Evolutionary conservation across 768 basidiomycete species (phyloP).

Genomic region (Collybia sordida): DNA sequence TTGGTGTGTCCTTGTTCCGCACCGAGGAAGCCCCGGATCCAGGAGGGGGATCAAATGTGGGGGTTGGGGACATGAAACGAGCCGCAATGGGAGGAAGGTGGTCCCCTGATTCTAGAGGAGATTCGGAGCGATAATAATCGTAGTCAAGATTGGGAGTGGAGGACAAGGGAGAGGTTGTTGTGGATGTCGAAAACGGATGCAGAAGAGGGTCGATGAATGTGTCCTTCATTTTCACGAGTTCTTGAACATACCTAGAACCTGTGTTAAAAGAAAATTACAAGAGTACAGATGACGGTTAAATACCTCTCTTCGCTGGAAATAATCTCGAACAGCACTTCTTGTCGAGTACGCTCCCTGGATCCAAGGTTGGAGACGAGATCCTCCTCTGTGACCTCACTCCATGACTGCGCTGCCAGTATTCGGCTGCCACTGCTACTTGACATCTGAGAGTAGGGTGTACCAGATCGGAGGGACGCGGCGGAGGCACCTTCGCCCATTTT

Average conservation of each 20-base stretch:
- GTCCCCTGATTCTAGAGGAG: conserved; percentile 71
- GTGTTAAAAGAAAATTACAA: conserved; percentile 8
- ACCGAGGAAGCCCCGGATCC: conserved; percentile 28
- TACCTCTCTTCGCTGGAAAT: conserved; percentile 95
- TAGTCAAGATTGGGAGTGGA: conserved; percentile 63
- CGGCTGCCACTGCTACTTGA: conserved; percentile 65
- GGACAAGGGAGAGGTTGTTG: conserved; percentile 46
- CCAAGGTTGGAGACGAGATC: conserved; percentile 92
- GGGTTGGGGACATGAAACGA: conserved; percentile 83
- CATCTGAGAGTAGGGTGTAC: conserved; percentile 81
- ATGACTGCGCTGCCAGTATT: conserved; percentile 76
- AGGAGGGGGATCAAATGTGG: conserved; percentile 28
- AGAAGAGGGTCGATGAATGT: conserved; percentile 89
- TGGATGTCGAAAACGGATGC: conserved; percentile 69
- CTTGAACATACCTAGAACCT: conserved; percentile 79
- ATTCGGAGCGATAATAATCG: conserved; percentile 70
- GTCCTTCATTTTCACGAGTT: conserved; percentile 89
- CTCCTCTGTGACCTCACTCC: conserved; percentile 94
- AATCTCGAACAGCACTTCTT: conserved; percentile 96
- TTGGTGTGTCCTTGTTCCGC: conserved; percentile 56
- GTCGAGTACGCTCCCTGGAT: conserved; percentile 91
- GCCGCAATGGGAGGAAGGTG: conserved; percentile 86
- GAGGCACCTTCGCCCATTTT: conserved; percentile 49
- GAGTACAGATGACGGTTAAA: conserved; percentile 4
- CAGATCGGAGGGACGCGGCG: conserved; percentile 72